Conservation (phyloP, 768 basidiomycete genomes). For the Tulasnella sp. region DNA sequence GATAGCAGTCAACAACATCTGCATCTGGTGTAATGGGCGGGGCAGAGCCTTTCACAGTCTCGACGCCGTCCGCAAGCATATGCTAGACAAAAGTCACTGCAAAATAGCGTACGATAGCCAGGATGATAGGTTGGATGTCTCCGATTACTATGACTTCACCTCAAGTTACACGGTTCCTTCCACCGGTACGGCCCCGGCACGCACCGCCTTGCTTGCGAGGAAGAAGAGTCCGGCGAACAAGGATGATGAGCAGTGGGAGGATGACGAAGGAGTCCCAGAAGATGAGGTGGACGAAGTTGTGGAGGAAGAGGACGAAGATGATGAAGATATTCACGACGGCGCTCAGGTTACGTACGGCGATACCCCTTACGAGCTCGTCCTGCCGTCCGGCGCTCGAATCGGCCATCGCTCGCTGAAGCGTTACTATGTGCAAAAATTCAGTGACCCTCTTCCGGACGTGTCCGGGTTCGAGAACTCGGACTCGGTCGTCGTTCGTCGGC, state of each 20-base stretch:
- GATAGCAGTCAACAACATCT: slow-evolving; percentile 87
- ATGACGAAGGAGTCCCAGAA: slow-evolving; percentile 39
- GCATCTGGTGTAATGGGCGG: slow-evolving; percentile 83
- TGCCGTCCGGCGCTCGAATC: slow-evolving; percentile 88
- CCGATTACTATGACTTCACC: slow-evolving; percentile 92
- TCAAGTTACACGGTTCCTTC: slow-evolving; percentile 51
- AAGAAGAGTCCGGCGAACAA: slow-evolving; percentile 33
- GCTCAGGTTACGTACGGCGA: slow-evolving; percentile 71
- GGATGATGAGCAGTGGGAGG: slow-evolving; percentile 34
- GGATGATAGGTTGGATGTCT: slow-evolving; percentile 74
- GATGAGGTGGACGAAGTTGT: slow-evolving; percentile 42
- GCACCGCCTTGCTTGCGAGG: slow-evolving; percentile 23
- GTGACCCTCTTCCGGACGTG: slow-evolving; percentile 35
- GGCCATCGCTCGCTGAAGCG: slow-evolving; percentile 83
- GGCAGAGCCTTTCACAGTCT: slow-evolving; percentile 77
- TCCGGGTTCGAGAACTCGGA: slow-evolving; percentile 55
- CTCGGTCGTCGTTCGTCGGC: slow-evolving; percentile 67
- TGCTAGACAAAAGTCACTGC: slow-evolving; percentile 94
- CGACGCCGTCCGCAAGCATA: slow-evolving; percentile 89
- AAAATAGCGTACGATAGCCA: slow-evolving; percentile 88
- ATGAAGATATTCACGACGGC: slow-evolving; percentile 43
- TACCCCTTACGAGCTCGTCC: slow-evolving; percentile 77
- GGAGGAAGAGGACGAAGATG: slow-evolving; percentile 37
- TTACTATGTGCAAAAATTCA: slow-evolving; percentile 82
- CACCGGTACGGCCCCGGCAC: slow-evolving; percentile 1